Conservation (phyloP, 164 flowering plant species). For the Umbellularia californica region DNA sequence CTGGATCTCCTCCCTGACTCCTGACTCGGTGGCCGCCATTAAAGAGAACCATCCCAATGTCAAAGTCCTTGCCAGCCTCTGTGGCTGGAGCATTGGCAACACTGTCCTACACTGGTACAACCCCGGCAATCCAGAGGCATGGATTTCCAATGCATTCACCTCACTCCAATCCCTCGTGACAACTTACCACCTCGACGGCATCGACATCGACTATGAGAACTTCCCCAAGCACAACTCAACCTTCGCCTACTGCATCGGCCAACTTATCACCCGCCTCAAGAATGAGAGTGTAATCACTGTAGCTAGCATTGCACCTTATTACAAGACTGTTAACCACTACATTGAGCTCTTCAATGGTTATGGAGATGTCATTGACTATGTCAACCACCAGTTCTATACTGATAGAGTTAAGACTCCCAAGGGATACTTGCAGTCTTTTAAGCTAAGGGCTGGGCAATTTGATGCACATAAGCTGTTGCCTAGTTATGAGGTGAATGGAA, state of each 20-base stretch:
- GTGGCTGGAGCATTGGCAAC: conserved; percentile 56
- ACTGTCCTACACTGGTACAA: conserved; percentile 42
- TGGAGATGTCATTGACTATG: conserved; percentile 49
- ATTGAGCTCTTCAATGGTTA: conserved; percentile 36
- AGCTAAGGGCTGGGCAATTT: conserved; percentile 28
- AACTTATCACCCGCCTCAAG: conserved; percentile 46
- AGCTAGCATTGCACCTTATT: conserved; percentile 62
- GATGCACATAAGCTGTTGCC: conserved; percentile 41
- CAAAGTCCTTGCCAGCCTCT: conserved; percentile 64
- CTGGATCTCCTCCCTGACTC: conserved; percentile 47
- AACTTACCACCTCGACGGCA: conserved; percentile 56
- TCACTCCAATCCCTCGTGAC: conserved; percentile 36
- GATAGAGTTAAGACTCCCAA: conserved; percentile 39
- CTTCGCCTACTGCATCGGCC: conserved; percentile 63
- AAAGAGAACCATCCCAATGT: conserved; percentile 44
- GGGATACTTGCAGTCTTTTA: conserved; percentile 34
- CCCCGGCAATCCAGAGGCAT: conserved; percentile 26
- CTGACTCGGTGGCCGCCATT: conserved; percentile 32
- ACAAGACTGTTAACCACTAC: conserved; percentile 33
- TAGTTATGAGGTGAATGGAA: conserved; percentile 52
- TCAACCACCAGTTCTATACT: conserved; percentile 61
- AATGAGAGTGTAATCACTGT: conserved; percentile 46
- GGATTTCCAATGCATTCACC: conserved; percentile 55
- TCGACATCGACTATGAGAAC: conserved; percentile 58
- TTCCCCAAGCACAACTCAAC: conserved; percentile 34